These are phyloP conservation scores for Penicillium longicatenatum DNA, from an alignment of 495 filamentous ascomycete genomes.

Conservation along the genomic window DNA sequence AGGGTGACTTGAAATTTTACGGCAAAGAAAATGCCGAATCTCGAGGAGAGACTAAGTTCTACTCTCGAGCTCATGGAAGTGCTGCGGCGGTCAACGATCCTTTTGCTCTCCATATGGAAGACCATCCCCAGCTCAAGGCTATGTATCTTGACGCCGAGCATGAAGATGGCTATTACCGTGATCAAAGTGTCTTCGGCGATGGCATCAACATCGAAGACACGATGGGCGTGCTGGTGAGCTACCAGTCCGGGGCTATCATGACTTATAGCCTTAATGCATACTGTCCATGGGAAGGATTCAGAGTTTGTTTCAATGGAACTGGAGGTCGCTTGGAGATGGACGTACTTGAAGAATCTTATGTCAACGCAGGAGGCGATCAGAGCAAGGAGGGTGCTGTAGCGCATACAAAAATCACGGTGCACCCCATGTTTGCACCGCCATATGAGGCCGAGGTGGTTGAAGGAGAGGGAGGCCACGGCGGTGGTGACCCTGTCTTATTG, in stretches of 20 bases:
- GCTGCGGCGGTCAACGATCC: conserved; percentile 27
- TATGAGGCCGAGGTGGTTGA: conserved; percentile 28
- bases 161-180: conserved; percentile 59
- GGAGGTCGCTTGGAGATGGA: conserved; percentile 35
- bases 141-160: conserved; percentile 61
- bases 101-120: conserved; percentile 55
- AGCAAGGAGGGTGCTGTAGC: conserved; percentile 34
- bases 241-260: conserved; percentile 37
- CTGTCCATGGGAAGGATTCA: conserved; percentile 39
- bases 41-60: conserved; percentile 33
- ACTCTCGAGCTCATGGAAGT: conserved; percentile 33
- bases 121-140: conserved; percentile 50
- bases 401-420: conserved; percentile 49
- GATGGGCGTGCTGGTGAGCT: conserved; percentile 59
- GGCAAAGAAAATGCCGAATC: conserved; percentile 37
- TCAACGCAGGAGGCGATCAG: conserved; percentile 38
- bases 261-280: conserved; percentile 37
- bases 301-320: conserved; percentile 37
- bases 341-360: conserved; percentile 37
- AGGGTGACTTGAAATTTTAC: conserved; percentile 38
- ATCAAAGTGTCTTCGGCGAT: conserved; percentile 60
- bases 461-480: conserved; percentile 32
- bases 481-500: conserved; percentile 34
- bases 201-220: conserved; percentile 63
- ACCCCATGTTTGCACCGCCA: conserved; percentile 34